A percentile compares a stretch with the other conserved stretches of the same genome.
These are phyloP conservation scores for Lasiodiplodia theobromae DNA, from an alignment of 2,329 filamentous ascomycete species.

Conservation along the genomic window DNA sequence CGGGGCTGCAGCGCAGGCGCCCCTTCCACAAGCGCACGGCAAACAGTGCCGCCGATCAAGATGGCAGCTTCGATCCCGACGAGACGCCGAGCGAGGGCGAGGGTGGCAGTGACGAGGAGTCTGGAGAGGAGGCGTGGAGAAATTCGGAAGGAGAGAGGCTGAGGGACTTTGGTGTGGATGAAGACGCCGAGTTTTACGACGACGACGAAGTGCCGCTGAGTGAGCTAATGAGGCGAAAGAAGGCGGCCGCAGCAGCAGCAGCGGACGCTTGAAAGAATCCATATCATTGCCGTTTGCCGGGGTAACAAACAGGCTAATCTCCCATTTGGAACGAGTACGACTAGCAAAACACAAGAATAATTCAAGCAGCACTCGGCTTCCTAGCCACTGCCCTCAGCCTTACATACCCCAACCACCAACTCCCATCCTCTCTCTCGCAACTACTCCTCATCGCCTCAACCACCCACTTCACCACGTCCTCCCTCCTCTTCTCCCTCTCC, in stretches of 20 bases:
- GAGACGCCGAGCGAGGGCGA: constrained; percentile 34
- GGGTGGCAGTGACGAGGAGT: constrained; percentile 37
- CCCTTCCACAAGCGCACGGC: constrained; percentile 53
- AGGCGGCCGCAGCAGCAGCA: neutral
- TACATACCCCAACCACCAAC: constrained; percentile 58
- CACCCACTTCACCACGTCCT: constrained; percentile 62
- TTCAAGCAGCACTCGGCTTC: constrained; percentile 2
- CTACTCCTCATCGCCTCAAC: constrained; percentile 60
- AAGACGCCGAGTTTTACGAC: constrained; percentile 72
- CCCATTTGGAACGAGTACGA: too few relatives aligned
- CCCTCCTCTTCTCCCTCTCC: constrained; percentile 54
- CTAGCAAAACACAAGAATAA: neutral
- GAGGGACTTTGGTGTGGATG: constrained; percentile 80
- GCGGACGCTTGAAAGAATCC: neutral
- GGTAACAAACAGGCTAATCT: neutral
- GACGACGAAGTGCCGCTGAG: constrained; percentile 73
- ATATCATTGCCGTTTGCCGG: neutral
- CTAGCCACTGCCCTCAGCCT: constrained; percentile 47
- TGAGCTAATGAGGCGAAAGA: constrained; percentile 64
- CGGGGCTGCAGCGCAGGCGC: constrained; percentile 46
- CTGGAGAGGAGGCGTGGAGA: constrained; percentile 68
- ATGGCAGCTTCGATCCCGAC: constrained; percentile 1
- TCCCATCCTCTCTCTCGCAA: constrained; percentile 64
- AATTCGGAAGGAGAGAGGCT: constrained; percentile 79
- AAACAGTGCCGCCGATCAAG: constrained; percentile 26